A percentile compares a stretch with the other conserved stretches of the same genome.
phyloP scores from a whole-genome alignment of 2,329 filamentous ascomycete species.

The Diaporthe vaccinii region DNA sequence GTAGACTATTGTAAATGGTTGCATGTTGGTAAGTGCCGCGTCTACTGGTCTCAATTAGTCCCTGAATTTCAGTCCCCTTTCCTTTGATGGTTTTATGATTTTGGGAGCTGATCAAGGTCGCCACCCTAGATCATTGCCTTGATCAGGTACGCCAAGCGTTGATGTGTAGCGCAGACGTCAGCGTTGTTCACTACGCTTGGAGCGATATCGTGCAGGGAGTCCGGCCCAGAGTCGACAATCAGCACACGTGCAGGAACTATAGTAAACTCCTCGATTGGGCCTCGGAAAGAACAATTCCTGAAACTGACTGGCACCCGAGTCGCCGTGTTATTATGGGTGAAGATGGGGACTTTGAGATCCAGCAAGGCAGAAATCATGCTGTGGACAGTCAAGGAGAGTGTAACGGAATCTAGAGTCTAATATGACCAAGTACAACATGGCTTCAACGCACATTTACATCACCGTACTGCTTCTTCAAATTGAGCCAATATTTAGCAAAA shows the following conservation, averaged over 20 bases:
- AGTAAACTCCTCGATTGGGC: neutral
- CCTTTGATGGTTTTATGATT: neutral
- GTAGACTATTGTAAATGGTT: neutral
- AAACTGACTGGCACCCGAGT: neutral
- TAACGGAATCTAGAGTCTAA: neutral
- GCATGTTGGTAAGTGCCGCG: neutral
- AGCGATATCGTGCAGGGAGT: neutral
- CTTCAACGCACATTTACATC: neutral
- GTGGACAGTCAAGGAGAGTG: neutral
- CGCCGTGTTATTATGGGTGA: neutral
- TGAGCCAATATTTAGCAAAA: neutral
- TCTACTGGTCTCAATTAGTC: neutral
- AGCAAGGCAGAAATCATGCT: neutral
- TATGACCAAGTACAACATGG: rapidly evolving
- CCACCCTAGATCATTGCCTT: neutral
- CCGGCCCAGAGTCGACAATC: neutral
- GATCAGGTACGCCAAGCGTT: neutral
- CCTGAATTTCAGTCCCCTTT: neutral
- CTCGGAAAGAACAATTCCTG: neutral
- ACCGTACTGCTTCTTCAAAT: neutral
- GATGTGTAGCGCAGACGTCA: neutral
- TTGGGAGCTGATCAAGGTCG: neutral
- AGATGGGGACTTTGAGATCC: neutral
- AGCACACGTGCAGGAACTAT: neutral
- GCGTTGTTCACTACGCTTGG: neutral